Evolutionary conservation across 2,329 filamentous ascomycete genomes (phyloP), one percentile per base, ranked within the genome.

Genomic region (Talaromyces sp.): DNA sequence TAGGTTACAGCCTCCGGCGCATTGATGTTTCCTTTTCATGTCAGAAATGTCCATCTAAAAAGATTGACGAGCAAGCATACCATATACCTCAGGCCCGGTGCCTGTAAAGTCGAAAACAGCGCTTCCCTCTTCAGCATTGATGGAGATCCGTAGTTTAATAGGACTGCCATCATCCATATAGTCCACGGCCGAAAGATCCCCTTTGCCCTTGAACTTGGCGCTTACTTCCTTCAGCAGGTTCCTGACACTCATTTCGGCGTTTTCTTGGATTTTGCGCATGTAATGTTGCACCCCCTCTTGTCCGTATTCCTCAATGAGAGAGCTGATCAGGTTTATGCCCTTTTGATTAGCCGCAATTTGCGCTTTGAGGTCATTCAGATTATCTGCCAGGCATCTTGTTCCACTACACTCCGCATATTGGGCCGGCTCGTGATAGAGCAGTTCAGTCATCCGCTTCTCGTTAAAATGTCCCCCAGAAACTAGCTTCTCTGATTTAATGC

Each of bases 151-250:
- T 11, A 93, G 80, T 55, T 85, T 81, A 67, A 93, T 92, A 0
- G 89, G 88, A n/a, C 84, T 89, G 32, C 90, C 90, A 68, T 93
- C 90, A 67, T 95, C 91, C 88, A 93, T 93, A 75, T 86, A 89
- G 69, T 95, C 91, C 9, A 87, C 78, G 0, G 91, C 88, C 2
- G 81, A 82, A 1, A 92, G 82, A 33, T 88, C 84, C 2, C 27
- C 44, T 58, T 82, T 82, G 4, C 87, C 87, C 67, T 85, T 81
- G 66, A 90, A 89, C 39, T 84, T 82, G 62, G 81, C 81, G 68
- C 85, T 84, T 27, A 92, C 85, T 22, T 84, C 78, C 69, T 87
- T 90, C 49, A 93, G 79, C 3, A 93, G 79, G 59, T 83, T 84
- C 17, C 88, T 83, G 0, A 95, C 91, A 55, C 86, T 88, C 1